phyloP scores from a whole-genome alignment of 78 protist genomes.

The Isochrysis galbana region DNA sequence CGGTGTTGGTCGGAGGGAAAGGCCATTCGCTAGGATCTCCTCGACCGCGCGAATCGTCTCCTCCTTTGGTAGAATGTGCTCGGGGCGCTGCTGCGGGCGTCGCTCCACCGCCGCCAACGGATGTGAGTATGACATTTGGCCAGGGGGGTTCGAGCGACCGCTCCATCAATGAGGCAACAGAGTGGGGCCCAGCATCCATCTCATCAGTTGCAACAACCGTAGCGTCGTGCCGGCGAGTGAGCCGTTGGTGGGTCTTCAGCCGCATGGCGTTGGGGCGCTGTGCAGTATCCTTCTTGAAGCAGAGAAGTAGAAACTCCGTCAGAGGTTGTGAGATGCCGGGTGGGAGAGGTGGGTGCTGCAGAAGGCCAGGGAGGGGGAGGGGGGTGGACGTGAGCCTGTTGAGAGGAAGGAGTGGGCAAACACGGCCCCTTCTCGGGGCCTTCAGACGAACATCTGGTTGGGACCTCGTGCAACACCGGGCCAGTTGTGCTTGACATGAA shows the following conservation, averaged over 20 bases:
- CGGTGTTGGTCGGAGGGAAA: too few relatives aligned
- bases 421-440: too few relatives aligned
- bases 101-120: background rate
- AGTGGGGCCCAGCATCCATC: background rate
- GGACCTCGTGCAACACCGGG: too few relatives aligned
- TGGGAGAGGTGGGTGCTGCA: constrained; percentile 91
- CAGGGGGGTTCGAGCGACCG: background rate
- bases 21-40: background rate
- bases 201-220: background rate
- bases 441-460: too few relatives aligned
- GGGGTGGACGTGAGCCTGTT: too few relatives aligned
- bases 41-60: background rate
- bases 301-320: constrained; percentile 76
- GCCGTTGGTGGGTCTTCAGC: constrained; percentile 83
- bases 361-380: too few relatives aligned
- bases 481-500: too few relatives aligned
- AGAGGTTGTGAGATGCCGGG: constrained; percentile 72
- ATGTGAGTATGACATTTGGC: too few relatives aligned
- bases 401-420: too few relatives aligned
- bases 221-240: background rate
- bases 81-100: background rate
- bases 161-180: background rate
- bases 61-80: background rate
- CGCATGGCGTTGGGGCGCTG: constrained; percentile 78
- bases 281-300: constrained; percentile 87